Evolutionary conservation across 768 basidiomycete species (phyloP).

Genomic region (Leccinum obscurum): DNA sequence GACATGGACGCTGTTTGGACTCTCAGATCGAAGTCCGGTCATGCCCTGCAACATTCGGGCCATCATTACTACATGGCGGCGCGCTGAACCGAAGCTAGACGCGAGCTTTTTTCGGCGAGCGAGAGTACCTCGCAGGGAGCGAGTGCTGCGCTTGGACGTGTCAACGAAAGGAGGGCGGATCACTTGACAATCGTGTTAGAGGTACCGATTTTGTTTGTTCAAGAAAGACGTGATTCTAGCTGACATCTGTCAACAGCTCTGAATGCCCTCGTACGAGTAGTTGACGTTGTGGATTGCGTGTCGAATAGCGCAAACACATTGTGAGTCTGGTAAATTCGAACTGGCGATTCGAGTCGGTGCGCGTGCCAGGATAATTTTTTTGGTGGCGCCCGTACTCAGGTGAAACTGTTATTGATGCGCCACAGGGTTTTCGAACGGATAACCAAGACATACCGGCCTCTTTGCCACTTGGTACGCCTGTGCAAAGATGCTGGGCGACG

Average conservation of each 20-base stretch:
- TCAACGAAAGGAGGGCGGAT: constrained; percentile 91
- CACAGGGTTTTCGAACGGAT: constrained; percentile 91
- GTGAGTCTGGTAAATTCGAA: constrained; percentile 69
- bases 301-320: constrained; percentile 74
- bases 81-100: constrained; percentile 75
- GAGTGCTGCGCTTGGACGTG: constrained; percentile 63
- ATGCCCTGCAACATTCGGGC: constrained; percentile 43
- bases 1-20: constrained; percentile 52
- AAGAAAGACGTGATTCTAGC: too few species aligned
- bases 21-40: too few species aligned
- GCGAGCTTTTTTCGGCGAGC: constrained; percentile 34
- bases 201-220: constrained; percentile 38
- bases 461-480: constrained; percentile 81
- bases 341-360: constrained; percentile 73
- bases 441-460: constrained; percentile 79
- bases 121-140: constrained; percentile 43
- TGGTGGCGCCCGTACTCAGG: not conserved
- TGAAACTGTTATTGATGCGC: not conserved
- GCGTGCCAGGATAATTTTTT: not conserved
- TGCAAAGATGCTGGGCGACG: constrained; percentile 73
- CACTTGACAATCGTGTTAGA: constrained; percentile 78
- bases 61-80: constrained; percentile 88
- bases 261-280: constrained; percentile 90
- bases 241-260: constrained; percentile 54
- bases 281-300: constrained; percentile 89